Conservation (phyloP, 2,329 filamentous ascomycete species). For the Ophiocordyceps australis region DNA sequence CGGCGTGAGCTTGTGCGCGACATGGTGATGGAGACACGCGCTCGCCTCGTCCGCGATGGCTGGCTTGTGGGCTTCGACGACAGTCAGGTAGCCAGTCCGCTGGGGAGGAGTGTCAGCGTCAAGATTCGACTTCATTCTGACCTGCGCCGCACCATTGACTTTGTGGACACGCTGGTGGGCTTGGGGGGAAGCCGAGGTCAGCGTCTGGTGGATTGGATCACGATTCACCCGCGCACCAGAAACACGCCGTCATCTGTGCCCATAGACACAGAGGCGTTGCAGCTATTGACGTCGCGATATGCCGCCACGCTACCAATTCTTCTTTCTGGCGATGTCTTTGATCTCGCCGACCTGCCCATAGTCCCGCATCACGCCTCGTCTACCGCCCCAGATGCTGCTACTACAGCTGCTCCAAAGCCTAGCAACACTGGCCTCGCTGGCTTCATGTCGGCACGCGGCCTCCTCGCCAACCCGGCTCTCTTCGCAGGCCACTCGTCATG, state of each 20-base stretch:
- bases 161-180: conserved; percentile 43
- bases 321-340: conserved; percentile 52
- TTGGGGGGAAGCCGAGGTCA: conserved; percentile 27
- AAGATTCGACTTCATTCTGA: conserved; percentile 55
- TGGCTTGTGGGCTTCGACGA: conserved; percentile 27
- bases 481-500: conserved; percentile 39
- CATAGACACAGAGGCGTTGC: conserved; percentile 43
- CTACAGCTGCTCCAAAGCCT: conserved; percentile 6
- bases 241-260: conserved; percentile 41
- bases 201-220: conserved; percentile 46
- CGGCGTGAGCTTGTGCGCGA: conserved; percentile 44
- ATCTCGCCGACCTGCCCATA: conserved; percentile 29
- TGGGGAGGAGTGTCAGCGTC: conserved; percentile 43
- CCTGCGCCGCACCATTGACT: conserved; percentile 41
- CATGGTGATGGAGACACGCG: conserved; percentile 41
- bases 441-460: conserved; percentile 52
- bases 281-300: conserved; percentile 32
- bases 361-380: conserved; percentile 19
- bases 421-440: conserved; percentile 34
- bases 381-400: conserved; percentile 2
- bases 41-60: conserved; percentile 29
- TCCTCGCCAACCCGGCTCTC: conserved; percentile 49
- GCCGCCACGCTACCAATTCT: conserved; percentile 40
- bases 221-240: conserved; percentile 49
- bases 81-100: conserved; percentile 21